Evolutionary conservation across 345 rosid genomes (phyloP).

Genomic region (Syzygium oleosum): DNA sequence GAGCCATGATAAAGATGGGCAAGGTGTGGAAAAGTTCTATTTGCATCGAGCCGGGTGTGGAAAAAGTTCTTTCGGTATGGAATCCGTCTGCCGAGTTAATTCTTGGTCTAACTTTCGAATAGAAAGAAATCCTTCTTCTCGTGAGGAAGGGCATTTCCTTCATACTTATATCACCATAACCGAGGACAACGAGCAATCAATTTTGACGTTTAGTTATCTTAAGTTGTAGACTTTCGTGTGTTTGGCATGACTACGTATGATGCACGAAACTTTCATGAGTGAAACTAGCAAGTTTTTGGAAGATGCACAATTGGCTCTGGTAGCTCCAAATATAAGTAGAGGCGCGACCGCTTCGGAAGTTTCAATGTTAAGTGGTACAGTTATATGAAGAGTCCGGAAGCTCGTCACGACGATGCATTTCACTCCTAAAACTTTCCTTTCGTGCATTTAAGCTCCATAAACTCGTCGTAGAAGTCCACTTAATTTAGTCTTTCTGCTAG

Average conservation of each 20-base stretch:
- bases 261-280: not conserved
- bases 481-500: not conserved
- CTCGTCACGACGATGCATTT: not conserved
- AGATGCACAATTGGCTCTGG: not conserved
- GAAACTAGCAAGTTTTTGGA: not conserved
- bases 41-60: not conserved
- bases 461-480: not conserved
- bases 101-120: not conserved
- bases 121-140: not conserved
- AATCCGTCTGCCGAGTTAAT: not conserved
- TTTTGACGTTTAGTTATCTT: not conserved
- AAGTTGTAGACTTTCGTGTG: not conserved
- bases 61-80: not conserved
- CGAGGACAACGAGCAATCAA: not conserved
- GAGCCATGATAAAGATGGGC: not conserved
- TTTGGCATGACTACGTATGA: not conserved
- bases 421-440: not conserved
- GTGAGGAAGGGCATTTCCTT: not conserved
- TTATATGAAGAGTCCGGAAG: not conserved
- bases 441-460: not conserved
- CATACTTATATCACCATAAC: not conserved
- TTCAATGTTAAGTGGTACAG: not conserved
- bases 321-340: not conserved
- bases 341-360: not conserved
- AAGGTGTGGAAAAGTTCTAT: not conserved